These are phyloP conservation scores for Entomophthora muscae DNA, from an alignment of 371 early-diverging fungal species.

Conservation along the genomic window DNA sequence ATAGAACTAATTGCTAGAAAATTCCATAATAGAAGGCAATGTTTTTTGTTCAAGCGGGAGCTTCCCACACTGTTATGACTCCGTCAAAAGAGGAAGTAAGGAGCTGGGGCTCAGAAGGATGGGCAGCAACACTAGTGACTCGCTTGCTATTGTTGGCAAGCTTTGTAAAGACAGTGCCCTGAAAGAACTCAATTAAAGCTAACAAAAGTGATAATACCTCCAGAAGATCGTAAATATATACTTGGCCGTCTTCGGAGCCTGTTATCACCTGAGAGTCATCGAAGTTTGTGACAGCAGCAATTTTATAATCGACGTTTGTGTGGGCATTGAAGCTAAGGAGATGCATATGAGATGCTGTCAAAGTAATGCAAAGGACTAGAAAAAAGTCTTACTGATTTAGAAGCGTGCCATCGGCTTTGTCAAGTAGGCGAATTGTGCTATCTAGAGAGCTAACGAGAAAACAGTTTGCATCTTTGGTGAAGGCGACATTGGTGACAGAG, in stretches of 20 bases:
- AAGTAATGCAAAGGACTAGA: not conserved
- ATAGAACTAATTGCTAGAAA: too few species aligned
- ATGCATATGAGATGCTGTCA: not conserved
- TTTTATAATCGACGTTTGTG: not conserved
- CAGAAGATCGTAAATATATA: conserved; percentile 69
- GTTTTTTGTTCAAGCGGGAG: too few species aligned
- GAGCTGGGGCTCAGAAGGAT: conserved; percentile 25
- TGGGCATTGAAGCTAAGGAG: not conserved
- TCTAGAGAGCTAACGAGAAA: conserved; percentile 58
- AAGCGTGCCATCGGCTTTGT: conserved; percentile 52
- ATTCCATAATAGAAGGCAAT: too few species aligned
- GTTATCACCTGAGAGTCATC: conserved; percentile 60
- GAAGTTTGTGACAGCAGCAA: not conserved
- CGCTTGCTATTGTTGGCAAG: conserved; percentile 26
- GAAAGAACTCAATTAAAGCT: not conserved
- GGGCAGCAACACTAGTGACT: conserved; percentile 35
- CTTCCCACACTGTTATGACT: conserved; percentile 9
- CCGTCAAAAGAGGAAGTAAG: conserved; percentile 35
- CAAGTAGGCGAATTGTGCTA: conserved; percentile 58
- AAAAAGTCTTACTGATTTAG: conserved; percentile 38
- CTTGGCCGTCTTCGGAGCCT: conserved; percentile 81
- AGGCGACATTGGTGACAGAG: conserved; percentile 56
- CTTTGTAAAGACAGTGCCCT: conserved; percentile 25
- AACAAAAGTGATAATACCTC: conserved; percentile 23
- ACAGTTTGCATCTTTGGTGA: conserved; percentile 59